Evolutionary conservation across 2,329 filamentous ascomycete genomes (phyloP).

Genomic region (Fusarium camptoceras): DNA sequence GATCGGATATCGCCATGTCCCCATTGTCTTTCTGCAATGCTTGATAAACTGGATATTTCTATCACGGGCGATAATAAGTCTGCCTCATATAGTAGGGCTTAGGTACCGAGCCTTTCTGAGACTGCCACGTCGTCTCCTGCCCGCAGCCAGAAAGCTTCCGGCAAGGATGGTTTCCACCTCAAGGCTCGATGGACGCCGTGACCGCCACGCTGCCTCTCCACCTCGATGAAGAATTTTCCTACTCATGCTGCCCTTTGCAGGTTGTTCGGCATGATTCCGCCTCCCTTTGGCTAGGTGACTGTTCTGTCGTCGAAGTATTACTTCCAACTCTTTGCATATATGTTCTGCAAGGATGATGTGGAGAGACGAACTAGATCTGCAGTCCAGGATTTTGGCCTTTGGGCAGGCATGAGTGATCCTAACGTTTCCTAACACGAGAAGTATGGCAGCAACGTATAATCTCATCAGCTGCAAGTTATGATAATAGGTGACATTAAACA

Average conservation of each 20-base stretch:
- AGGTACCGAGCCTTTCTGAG: conserved; percentile 34
- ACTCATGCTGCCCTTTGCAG: conserved; percentile 27
- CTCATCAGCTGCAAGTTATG: conserved; percentile 7
- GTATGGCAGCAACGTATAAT: conserved; percentile 11
- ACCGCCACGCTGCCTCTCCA: conserved; percentile 46
- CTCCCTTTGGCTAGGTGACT: conserved; percentile 16
- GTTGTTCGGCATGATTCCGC: conserved; percentile 22
- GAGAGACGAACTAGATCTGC: conserved; percentile 44
- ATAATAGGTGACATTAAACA: conserved; percentile 3
- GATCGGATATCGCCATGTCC: conserved; percentile 27
- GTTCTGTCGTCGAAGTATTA: conserved; percentile 27
- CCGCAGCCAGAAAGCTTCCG: conserved; percentile 32
- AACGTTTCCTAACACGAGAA: conserved; percentile 15
- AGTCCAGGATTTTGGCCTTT: conserved; percentile 38
- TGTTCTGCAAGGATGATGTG: conserved; percentile 37
- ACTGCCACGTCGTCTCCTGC: conserved; percentile 44
- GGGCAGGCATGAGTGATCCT: conserved; percentile 20
- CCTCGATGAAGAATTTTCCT: conserved; percentile 43
- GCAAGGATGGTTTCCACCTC: conserved; percentile 44
- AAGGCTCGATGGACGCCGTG: conserved; percentile 42
- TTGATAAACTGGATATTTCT: conserved; percentile 24
- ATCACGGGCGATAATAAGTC: conserved; percentile 22
- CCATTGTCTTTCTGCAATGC: conserved; percentile 13
- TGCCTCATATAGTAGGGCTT: conserved; percentile 37
- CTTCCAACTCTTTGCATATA: conserved; percentile 25